Percentiles rank a stretch among this genome's conserved stretches.
Conservation (phyloP, 2,329 filamentous ascomycete genomes). For the Mycosphaerella arachidis region DNA sequence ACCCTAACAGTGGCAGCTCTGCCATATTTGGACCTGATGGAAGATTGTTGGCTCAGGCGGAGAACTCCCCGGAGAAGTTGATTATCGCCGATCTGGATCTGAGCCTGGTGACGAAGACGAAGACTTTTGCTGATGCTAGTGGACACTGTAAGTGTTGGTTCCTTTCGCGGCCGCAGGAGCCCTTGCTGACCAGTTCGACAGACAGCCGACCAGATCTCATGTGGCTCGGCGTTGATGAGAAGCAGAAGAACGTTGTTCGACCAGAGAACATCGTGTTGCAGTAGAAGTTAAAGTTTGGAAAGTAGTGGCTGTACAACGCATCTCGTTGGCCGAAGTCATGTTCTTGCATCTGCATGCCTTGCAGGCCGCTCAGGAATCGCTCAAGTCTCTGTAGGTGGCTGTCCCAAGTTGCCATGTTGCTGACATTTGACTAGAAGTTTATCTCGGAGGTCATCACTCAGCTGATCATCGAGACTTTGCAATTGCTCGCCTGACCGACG, state of each 20-base stretch:
- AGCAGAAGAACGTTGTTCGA: conserved; percentile 18
- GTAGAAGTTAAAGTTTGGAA: too few relatives aligned
- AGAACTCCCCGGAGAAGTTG: conserved; percentile 44
- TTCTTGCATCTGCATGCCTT: too few relatives aligned
- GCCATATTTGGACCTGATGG: conserved; percentile 53
- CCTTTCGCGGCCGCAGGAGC: background rate
- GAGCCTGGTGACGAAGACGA: conserved; percentile 38
- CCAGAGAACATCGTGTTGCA: background rate
- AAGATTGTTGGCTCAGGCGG: conserved; percentile 39
- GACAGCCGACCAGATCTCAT: conserved; percentile 49
- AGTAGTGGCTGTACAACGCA: too few relatives aligned
- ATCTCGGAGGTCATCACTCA: too few relatives aligned
- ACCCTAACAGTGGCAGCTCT: conserved; percentile 44
- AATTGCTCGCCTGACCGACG: too few relatives aligned
- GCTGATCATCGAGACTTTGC: too few relatives aligned
- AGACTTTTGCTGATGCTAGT: conserved; percentile 43
- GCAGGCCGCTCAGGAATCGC: background rate
- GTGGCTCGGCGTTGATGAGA: conserved; percentile 44
- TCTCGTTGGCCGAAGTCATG: too few relatives aligned
- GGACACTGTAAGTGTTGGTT: conserved; percentile 40
- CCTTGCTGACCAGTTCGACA: conserved; percentile 5
- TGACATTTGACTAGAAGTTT: too few relatives aligned
- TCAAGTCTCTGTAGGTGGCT: background rate
- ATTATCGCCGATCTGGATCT: conserved; percentile 50
- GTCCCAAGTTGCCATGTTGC: too few relatives aligned